phyloP scores from a whole-genome alignment of 208 protist genomes.

The Acanthamoeba sp. region DNA sequence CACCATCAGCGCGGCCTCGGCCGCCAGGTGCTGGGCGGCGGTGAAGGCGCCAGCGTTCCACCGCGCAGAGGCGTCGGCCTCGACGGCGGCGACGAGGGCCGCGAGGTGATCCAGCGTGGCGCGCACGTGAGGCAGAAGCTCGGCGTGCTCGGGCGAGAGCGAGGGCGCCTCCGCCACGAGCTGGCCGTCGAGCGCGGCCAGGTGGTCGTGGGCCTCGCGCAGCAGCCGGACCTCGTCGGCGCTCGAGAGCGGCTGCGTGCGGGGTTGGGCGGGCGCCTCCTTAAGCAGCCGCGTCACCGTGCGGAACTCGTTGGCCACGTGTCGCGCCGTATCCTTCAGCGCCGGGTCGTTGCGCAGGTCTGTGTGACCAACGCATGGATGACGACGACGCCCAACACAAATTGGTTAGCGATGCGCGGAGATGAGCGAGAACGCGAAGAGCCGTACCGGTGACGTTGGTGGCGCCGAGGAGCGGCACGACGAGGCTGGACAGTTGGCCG shows the following conservation, averaged over 20 bases:
- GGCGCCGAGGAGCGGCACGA: slow-evolving; percentile 32
- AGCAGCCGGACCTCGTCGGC: slow-evolving; percentile 8
- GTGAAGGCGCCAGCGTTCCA: background rate
- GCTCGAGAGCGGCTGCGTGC: background rate
- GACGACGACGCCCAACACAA: background rate
- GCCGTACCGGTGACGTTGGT: background rate
- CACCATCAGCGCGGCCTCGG: background rate
- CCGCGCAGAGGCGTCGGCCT: background rate
- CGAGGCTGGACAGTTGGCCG: slow-evolving; percentile 23
- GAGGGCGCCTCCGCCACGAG: slow-evolving; percentile 1
- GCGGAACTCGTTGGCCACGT: slow-evolving; percentile 46
- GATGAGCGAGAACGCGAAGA: background rate
- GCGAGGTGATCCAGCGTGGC: slow-evolving; percentile 22
- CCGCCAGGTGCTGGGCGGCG: background rate
- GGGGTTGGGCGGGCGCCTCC: background rate
- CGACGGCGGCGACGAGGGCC: background rate
- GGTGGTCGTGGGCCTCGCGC: background rate
- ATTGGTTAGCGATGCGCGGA: background rate
- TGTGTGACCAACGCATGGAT: background rate
- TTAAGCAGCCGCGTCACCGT: background rate
- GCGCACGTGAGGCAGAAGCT: slow-evolving; percentile 14
- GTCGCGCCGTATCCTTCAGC: background rate
- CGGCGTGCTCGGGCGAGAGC: slow-evolving; percentile 34
- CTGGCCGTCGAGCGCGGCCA: background rate
- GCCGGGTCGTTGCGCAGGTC: slow-evolving; percentile 3